Evolutionary conservation across 345 rosid species (phyloP).

Genomic region (Melastoma malabathricum): DNA sequence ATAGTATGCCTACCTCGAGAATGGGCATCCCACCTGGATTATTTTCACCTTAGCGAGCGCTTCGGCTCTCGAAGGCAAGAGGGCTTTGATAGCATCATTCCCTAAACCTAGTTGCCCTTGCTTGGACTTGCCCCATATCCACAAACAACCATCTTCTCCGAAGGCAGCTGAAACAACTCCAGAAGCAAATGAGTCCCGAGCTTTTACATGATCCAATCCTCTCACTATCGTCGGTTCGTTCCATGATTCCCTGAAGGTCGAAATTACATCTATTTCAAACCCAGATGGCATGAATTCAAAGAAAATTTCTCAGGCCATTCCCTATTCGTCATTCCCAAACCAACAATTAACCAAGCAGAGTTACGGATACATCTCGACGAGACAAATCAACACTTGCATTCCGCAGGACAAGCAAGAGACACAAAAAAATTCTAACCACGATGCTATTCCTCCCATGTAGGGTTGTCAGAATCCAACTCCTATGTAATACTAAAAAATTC

Average conservation of each 20-base stretch:
- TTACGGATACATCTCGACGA: no score
- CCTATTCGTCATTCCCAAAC: no score
- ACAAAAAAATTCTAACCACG: no score
- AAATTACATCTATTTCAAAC: neutral
- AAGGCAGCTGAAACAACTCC: slow-evolving; percentile 75
- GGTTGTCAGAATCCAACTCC: no score
- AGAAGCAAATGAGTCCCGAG: slow-evolving; percentile 55
- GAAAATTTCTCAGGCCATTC: no score
- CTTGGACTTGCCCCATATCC: slow-evolving; percentile 97
- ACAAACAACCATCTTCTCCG: slow-evolving; percentile 70
- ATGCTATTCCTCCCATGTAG: no score
- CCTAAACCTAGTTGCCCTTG: slow-evolving; percentile 98
- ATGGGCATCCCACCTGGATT: slow-evolving; percentile 44
- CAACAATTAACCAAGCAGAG: no score
- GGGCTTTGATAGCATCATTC: slow-evolving; percentile 35
- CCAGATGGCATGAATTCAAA: no score
- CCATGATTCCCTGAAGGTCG: slow-evolving; percentile 31
- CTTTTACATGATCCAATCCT: slow-evolving; percentile 47
- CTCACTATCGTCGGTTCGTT: slow-evolving; percentile 55
- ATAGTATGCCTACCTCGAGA: slow-evolving; percentile 11
- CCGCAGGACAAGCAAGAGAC: no score
- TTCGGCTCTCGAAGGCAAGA: slow-evolving; percentile 47
- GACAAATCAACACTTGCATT: no score
- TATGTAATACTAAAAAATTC: no score
- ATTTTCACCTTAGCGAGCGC: slow-evolving; percentile 48